A percentile compares a stretch with the other conserved stretches of the same genome.
These are phyloP conservation scores for Vachellia pachyceras DNA, from an alignment of 306 rosid genomes.

Conservation along the genomic window DNA sequence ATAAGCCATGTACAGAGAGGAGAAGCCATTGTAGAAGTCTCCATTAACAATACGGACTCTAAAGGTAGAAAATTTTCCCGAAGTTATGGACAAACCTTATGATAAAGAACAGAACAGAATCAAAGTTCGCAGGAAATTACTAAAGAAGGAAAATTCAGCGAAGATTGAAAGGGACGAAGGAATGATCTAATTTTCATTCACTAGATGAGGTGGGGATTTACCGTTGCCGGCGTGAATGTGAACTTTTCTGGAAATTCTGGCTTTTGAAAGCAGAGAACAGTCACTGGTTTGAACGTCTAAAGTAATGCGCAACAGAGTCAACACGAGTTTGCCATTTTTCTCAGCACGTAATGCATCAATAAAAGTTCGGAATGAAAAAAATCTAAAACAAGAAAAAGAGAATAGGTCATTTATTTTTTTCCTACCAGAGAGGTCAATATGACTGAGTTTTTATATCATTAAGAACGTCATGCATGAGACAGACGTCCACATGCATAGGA, in stretches of 20 bases:
- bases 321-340: background rate
- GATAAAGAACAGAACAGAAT: background rate
- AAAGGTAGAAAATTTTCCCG: background rate
- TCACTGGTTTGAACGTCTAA: background rate
- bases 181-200: background rate
- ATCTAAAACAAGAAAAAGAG: background rate
- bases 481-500: background rate
- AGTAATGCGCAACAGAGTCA: background rate
- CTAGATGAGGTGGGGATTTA: background rate
- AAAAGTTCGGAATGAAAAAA: background rate
- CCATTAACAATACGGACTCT: constrained; percentile 41
- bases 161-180: background rate
- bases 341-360: background rate
- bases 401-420: background rate
- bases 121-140: background rate
- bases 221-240: background rate
- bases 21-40: constrained; percentile 55
- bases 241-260: background rate
- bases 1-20: constrained; percentile 83
- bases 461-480: background rate
- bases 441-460: background rate
- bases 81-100: background rate
- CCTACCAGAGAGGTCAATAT: background rate
- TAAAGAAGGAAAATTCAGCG: background rate
- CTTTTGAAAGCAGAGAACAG: background rate